Conservation (phyloP, 75 land plant species). For the Picea glauca region DNA sequence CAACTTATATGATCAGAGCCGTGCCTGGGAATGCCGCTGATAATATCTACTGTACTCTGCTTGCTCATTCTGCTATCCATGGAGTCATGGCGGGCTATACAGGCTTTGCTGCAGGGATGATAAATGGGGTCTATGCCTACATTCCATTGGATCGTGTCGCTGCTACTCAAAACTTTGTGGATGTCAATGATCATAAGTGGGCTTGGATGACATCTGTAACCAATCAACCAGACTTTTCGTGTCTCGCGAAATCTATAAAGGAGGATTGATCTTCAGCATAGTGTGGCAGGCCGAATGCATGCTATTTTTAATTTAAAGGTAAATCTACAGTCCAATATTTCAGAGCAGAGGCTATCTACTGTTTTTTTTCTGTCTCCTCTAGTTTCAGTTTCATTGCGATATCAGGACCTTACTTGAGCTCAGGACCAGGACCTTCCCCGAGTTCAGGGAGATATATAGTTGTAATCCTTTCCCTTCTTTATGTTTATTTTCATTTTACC, state of each 20-base stretch:
- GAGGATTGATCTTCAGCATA: background rate
- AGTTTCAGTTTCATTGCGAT: background rate
- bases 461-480: background rate
- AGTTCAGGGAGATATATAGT: too few species aligned
- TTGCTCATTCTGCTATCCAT: conserved; percentile 80
- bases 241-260: background rate
- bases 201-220: conserved; percentile 85
- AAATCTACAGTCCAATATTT: background rate
- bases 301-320: background rate
- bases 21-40: conserved; percentile 77
- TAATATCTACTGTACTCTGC: conserved; percentile 68
- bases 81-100: conserved; percentile 88
- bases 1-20: conserved; percentile 92
- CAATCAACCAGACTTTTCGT: conserved; percentile 68
- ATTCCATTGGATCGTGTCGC: conserved; percentile 72
- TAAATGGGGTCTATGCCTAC: conserved; percentile 68
- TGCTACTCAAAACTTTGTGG: conserved; percentile 41
- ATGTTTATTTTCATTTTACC: background rate
- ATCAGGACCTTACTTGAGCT: background rate
- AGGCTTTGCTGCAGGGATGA: conserved; percentile 70
- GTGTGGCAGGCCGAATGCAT: background rate
- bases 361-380: background rate
- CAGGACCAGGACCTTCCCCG: background rate
- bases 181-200: conserved; percentile 66
- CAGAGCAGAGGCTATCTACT: background rate